phyloP scores from a whole-genome alignment of 371 early-diverging fungal genomes.

The Zychaea mexicana region DNA sequence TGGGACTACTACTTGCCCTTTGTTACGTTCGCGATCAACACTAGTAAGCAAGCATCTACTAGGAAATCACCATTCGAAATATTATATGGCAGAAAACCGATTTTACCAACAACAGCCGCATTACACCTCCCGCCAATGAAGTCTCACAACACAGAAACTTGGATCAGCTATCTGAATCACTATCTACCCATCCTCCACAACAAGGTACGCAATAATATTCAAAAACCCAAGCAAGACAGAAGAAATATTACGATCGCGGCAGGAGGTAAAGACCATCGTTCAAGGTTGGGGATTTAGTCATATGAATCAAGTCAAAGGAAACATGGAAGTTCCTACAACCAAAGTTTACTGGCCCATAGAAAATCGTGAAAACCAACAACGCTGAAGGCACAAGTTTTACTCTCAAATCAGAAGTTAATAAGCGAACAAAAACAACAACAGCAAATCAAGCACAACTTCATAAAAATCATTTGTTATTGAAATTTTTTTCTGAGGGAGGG shows the following conservation, averaged over 20 bases:
- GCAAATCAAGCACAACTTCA: neutral
- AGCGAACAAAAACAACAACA: neutral
- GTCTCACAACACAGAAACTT: conserved; percentile 2
- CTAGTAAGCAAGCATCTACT: conserved; percentile 16
- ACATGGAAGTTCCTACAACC: neutral
- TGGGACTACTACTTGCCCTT: conserved; percentile 19
- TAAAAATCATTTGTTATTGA: neutral
- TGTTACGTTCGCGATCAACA: conserved; percentile 22
- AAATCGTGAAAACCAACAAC: neutral
- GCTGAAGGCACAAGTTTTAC: neutral
- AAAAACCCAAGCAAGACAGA: conserved; percentile 20
- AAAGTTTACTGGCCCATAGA: conserved; percentile 2
- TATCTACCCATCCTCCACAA: conserved; percentile 17
- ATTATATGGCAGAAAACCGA: conserved; percentile 12
- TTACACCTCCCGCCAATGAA: neutral
- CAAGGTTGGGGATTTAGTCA: neutral
- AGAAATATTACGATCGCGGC: conserved; percentile 3
- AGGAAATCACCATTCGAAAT: conserved; percentile 18
- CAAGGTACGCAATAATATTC: neutral
- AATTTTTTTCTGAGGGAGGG: neutral
- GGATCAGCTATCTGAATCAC: conserved; percentile 15
- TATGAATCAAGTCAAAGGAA: neutral
- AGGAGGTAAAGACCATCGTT: neutral
- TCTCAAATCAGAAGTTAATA: neutral
- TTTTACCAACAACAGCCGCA: neutral